These are phyloP conservation scores for Combretum micranthum DNA, from an alignment of 345 rosid genomes.

Conservation along the genomic window DNA sequence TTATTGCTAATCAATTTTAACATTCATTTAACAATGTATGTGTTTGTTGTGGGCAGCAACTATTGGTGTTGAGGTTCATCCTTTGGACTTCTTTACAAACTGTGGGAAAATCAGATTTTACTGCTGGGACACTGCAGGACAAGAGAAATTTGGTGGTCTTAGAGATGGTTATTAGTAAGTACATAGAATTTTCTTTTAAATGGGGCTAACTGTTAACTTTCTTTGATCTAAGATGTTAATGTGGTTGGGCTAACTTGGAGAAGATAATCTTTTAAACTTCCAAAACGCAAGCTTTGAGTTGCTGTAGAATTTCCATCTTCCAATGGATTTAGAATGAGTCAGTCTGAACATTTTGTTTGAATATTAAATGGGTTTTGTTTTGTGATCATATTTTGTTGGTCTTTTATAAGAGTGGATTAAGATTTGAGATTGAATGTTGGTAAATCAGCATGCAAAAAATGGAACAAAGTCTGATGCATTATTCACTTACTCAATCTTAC, in stretches of 20 bases:
- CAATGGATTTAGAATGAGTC: too few relatives aligned
- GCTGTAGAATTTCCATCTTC: too few relatives aligned
- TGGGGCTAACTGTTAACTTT: not conserved
- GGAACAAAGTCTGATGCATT: too few relatives aligned
- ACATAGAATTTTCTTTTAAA: not conserved
- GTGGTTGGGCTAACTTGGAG: not conserved
- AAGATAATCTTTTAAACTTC: too few relatives aligned
- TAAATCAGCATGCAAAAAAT: too few relatives aligned
- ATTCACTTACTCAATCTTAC: too few relatives aligned
- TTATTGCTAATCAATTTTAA: not conserved
- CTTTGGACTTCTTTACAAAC: constrained; percentile 87
- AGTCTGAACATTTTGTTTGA: too few relatives aligned
- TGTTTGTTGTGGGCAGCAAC: constrained; percentile 42
- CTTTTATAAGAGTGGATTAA: too few relatives aligned
- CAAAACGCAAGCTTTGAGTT: too few relatives aligned
- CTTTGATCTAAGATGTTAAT: not conserved
- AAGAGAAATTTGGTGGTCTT: constrained; percentile 93
- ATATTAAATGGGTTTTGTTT: too few relatives aligned
- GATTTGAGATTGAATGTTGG: too few relatives aligned
- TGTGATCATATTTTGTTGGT: too few relatives aligned
- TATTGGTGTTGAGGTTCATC: constrained; percentile 95
- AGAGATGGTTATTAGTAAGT: constrained; percentile 96
- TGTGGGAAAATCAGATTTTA: constrained; percentile 86
- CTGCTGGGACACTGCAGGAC: constrained; percentile 99
- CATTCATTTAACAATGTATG: not conserved